phyloP scores from a whole-genome alignment of 768 basidiomycete genomes.

The Rickenella mellea region DNA sequence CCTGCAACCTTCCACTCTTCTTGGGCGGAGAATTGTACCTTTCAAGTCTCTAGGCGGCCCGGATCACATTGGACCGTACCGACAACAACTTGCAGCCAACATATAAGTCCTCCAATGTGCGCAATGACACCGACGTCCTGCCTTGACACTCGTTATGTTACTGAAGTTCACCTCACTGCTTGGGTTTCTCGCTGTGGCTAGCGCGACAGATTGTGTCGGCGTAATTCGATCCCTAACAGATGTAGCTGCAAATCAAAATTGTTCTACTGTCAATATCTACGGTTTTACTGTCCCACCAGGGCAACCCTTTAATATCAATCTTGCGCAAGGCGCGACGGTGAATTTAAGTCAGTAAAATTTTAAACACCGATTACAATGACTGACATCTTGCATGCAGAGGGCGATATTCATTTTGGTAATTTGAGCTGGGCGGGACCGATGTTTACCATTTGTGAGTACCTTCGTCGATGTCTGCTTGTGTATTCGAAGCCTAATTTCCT shows the following conservation, averaged over 20 bases:
- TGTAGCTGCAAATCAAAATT: conserved; percentile 39
- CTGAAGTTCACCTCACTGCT: no score
- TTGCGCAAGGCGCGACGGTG: conserved; percentile 42
- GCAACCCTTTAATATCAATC: conserved; percentile 35
- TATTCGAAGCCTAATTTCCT: not conserved
- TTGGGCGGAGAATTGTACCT: no score
- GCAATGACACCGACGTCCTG: no score
- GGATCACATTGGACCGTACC: no score
- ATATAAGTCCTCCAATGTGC: no score
- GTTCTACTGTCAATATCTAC: conserved; percentile 48
- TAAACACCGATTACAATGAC: not conserved
- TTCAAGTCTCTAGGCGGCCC: no score
- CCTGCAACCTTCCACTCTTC: no score
- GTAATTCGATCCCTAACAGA: conserved; percentile 44
- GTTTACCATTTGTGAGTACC: conserved; percentile 36
- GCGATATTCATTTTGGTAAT: conserved; percentile 48
- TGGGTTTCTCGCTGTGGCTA: no score
- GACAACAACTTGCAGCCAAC: no score
- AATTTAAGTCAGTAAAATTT: conserved; percentile 38
- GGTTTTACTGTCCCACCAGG: conserved; percentile 49
- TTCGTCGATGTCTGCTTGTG: not conserved
- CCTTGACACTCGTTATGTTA: no score
- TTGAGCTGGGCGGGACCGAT: conserved; percentile 43
- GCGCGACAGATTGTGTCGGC: no score
- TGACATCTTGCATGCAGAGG: conserved; percentile 24